phyloP scores from a whole-genome alignment of 768 basidiomycete genomes.

The Leccinum subtestaceum region DNA sequence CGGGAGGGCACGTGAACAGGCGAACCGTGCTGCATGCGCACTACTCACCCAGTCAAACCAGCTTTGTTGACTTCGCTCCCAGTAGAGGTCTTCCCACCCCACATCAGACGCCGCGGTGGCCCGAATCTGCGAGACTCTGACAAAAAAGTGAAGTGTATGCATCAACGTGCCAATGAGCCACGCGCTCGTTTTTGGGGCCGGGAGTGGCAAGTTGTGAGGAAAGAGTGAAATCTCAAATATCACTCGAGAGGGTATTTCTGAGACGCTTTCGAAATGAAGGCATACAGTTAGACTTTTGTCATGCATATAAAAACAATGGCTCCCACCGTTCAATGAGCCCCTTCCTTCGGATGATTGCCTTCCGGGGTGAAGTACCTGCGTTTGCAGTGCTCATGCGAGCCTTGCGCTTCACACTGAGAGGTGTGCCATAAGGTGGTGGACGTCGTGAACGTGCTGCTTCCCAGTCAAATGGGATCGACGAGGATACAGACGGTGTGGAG shows the following conservation, averaged over 20 bases:
- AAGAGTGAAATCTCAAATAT: conserved; percentile 80
- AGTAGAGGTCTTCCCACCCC: conserved; percentile 78
- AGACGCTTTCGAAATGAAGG: conserved; percentile 41
- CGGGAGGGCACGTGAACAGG: conserved; percentile 11
- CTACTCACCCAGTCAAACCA: conserved; percentile 80
- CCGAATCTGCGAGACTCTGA: conserved; percentile 57
- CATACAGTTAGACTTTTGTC: conserved; percentile 13
- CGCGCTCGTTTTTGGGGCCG: conserved; percentile 62
- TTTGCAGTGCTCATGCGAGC: conserved; percentile 37
- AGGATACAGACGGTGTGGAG: conserved; percentile 69
- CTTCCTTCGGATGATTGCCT: conserved; percentile 60
- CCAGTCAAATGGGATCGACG: conserved; percentile 83
- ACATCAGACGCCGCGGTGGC: conserved; percentile 62
- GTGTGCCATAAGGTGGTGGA: conserved; percentile 72
- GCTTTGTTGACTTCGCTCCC: conserved; percentile 56
- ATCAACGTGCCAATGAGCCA: conserved; percentile 59
- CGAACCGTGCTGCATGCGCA: conserved; percentile 8
- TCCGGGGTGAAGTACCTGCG: conserved; percentile 39
- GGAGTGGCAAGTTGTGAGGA: conserved; percentile 77
- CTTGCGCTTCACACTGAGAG: conserved; percentile 45
- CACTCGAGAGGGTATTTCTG: conserved; percentile 65
- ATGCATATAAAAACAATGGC: conserved; percentile 2
- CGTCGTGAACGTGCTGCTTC: conserved; percentile 69
- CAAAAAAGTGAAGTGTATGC: conserved; percentile 66
- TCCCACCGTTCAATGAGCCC: conserved; percentile 57